Percentiles rank a stretch among this genome's conserved stretches.
phyloP scores from a whole-genome alignment of 176 grass and related monocot species.

The Oryza australiensis region DNA sequence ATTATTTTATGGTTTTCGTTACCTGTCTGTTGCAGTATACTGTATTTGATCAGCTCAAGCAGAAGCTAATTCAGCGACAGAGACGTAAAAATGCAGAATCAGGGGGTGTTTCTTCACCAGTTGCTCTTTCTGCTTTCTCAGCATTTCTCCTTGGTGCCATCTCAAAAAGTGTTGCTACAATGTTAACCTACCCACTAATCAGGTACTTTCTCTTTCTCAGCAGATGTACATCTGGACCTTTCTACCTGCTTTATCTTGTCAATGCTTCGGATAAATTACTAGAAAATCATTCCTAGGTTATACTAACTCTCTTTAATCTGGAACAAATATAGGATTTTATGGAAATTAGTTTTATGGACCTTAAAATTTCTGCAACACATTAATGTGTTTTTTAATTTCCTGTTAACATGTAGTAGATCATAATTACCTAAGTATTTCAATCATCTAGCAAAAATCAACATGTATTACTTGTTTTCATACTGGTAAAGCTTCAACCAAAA shows the following conservation, averaged over 20 bases:
- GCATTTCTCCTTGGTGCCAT: conserved; percentile 85
- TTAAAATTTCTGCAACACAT: no score
- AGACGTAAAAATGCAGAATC: conserved; percentile 35
- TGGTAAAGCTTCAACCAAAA: no score
- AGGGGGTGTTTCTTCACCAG: conserved; percentile 48
- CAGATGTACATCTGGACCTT: not conserved
- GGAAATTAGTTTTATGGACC: no score
- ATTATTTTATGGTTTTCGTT: not conserved
- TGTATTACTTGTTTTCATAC: no score
- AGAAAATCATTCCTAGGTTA: no score
- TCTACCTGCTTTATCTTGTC: conserved; percentile 14
- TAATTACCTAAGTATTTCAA: no score
- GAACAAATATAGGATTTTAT: no score
- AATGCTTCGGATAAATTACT: not conserved
- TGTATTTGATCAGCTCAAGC: conserved; percentile 94
- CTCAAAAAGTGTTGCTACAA: conserved; percentile 81
- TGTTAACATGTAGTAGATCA: no score
- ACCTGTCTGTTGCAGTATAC: conserved; percentile 71
- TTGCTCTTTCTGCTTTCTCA: conserved; percentile 80
- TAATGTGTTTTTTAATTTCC: no score
- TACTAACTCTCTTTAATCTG: no score
- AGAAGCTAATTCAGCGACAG: conserved; percentile 55
- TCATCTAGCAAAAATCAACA: no score
- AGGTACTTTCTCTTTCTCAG: conserved; percentile 58
- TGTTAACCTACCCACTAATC: conserved; percentile 93